Evolutionary conservation across 495 filamentous ascomycete species (phyloP).

Genomic region (Collariella sp.): DNA sequence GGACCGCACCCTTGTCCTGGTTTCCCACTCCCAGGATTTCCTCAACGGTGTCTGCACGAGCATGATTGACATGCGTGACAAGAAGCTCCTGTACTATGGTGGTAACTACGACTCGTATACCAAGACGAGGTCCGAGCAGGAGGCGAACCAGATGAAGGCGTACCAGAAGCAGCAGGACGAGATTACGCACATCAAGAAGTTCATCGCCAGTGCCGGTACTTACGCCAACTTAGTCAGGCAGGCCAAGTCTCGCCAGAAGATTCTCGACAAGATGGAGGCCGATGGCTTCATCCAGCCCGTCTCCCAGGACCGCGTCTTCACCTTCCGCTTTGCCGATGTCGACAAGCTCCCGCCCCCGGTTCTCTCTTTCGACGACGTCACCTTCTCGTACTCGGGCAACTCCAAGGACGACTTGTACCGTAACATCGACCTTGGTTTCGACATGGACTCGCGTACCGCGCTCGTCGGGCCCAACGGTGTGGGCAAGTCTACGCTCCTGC

Average conservation of each 20-base stretch:
- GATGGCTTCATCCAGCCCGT: slow-evolving; percentile 96
- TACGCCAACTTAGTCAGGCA: slow-evolving; percentile 98
- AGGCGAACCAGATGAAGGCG: slow-evolving; percentile 96
- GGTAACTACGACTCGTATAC: slow-evolving; percentile 99
- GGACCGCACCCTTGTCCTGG: slow-evolving; percentile 93
- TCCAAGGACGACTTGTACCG: slow-evolving; percentile 87
- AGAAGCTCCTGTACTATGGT: slow-evolving; percentile 93
- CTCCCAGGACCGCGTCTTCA: slow-evolving; percentile 78
- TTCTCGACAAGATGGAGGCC: slow-evolving; percentile 99
- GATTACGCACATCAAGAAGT: slow-evolving; percentile 99
- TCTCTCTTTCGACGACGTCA: slow-evolving; percentile 91
- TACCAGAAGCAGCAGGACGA: slow-evolving; percentile 99
- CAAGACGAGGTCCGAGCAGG: slow-evolving; percentile 91
- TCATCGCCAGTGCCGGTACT: slow-evolving; percentile 98
- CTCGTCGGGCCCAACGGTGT: slow-evolving; percentile 99
- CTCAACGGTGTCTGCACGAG: slow-evolving; percentile 96
- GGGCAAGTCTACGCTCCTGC: slow-evolving; percentile 96
- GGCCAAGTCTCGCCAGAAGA: slow-evolving; percentile 99
- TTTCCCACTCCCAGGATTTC: slow-evolving; percentile 98
- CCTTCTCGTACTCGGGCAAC: slow-evolving; percentile 93
- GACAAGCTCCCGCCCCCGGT: slow-evolving; percentile 97
- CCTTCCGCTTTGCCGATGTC: slow-evolving; percentile 96
- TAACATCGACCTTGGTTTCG: slow-evolving; percentile 93
- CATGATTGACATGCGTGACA: slow-evolving; percentile 96
- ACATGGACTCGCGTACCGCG: slow-evolving; percentile 97